A percentile compares a stretch with the other conserved stretches of the same genome.
phyloP scores from a whole-genome alignment of 1,284 basidiomycete species.

The Ustilago trichophora region DNA sequence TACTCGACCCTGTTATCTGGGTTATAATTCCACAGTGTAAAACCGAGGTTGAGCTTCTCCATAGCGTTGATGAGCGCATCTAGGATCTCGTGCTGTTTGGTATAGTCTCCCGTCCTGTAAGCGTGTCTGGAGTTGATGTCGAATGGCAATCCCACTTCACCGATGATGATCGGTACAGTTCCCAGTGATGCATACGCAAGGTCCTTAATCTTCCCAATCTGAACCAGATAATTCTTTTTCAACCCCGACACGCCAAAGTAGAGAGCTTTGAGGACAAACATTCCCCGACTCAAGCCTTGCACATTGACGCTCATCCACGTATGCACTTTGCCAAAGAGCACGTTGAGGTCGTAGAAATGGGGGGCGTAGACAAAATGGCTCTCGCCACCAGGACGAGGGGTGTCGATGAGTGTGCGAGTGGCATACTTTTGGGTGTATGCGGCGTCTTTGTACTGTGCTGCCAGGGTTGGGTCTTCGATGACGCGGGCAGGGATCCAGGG shows the following conservation, averaged over 20 bases:
- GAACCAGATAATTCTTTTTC: conserved; percentile 46
- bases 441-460: conserved; percentile 18
- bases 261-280: conserved; percentile 54
- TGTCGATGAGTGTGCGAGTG: conserved; percentile 36
- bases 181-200: conserved; percentile 50
- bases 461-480: conserved; percentile 14
- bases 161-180: conserved; percentile 54
- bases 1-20: conserved; percentile 79
- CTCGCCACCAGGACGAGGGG: conserved; percentile 43
- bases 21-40: conserved; percentile 89
- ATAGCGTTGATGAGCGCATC: conserved; percentile 65
- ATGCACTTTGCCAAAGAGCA: conserved; percentile 61
- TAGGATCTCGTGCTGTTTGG: conserved; percentile 66
- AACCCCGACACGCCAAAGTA: conserved; percentile 58
- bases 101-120: conserved; percentile 74
- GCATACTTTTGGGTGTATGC: conserved; percentile 44
- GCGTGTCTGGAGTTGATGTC: conserved; percentile 58
- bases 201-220: conserved; percentile 42
- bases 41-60: conserved; percentile 62
- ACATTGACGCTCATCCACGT: conserved; percentile 61
- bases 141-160: conserved; percentile 63
- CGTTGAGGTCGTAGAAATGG: conserved; percentile 66
- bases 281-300: conserved; percentile 59
- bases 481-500: conserved; percentile 47
- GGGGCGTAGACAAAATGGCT: conserved; percentile 55